Evolutionary conservation across 164 flowering plant species (phyloP), one percentile per base, ranked within the genome.

Genomic region (Piper longum): DNA sequence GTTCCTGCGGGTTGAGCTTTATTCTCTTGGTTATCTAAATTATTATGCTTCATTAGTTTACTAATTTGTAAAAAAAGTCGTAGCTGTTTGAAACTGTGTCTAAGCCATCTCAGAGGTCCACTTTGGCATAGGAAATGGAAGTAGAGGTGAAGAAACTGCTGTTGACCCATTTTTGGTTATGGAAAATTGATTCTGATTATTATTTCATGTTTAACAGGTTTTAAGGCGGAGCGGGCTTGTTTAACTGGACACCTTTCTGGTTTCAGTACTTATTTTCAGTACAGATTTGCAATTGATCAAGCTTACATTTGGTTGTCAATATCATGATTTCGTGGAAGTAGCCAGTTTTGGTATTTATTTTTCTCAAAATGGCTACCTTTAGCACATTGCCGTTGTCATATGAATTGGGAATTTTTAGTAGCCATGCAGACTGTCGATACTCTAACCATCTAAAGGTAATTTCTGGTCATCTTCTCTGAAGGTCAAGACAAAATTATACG

Each of bases 351-450:
- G 36, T 26, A 26, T 26, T 26, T 26, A 26, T 26, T 26, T 26
- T 5, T 40, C 43, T 59, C 54, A 61, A 66, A 40, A 83, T 86
- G 97, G 79, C 77, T 41, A 59, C 69, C 64, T 63, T 77, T 65
- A 71, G 80, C 71, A 77, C 91, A 16, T 70, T 83, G 75, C 88
- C 73, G 65, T 67, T 83, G 56, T 74, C 83, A 66, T 77, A 64
- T 64, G 80, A 84, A 42, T 62, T 76, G 64, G 75, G 83, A 43
- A 63, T 81, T 66, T 67, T 72, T 60, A 71, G 65, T 66, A 64
- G 65, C 8, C n/a, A 57, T 43, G 41, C 61, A 44, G 62, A 39
- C 64, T 69, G 56, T 57, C 60, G 67, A 43, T 64, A 62, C 65
- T 39, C 44, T 61, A 68, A 65, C 58, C 74, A 64, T n/a, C 64